Evolutionary conservation across 202 grass and related monocot genomes (phyloP).

Genomic region (Bolboschoenoplectus hybrid): DNA sequence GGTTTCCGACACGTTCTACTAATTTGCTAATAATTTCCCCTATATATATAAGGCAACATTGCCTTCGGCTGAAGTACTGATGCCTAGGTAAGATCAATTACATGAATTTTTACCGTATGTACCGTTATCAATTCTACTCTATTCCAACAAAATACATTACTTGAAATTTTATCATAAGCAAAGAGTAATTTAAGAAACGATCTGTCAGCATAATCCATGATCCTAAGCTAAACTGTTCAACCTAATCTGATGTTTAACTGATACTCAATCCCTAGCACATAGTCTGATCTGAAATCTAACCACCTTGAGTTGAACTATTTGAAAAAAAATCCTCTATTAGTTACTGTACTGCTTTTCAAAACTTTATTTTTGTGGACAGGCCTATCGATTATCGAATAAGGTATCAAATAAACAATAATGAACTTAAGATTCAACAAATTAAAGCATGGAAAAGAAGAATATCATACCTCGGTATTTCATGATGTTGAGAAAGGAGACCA

Average conservation of each 20-base stretch:
- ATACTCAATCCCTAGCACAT: not conserved
- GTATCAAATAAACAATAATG: not conserved
- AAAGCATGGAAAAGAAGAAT: slow-evolving; percentile 27
- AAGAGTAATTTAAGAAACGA: not conserved
- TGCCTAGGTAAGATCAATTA: not conserved
- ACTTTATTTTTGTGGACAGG: no score
- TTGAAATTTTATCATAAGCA: not conserved
- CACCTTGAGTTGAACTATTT: not conserved
- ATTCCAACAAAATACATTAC: not conserved
- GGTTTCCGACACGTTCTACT: not conserved
- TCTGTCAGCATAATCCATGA: not conserved
- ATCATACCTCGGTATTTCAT: slow-evolving; percentile 60
- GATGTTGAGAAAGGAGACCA: slow-evolving; percentile 84
- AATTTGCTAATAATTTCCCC: not conserved
- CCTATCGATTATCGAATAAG: no score
- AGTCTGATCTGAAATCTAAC: not conserved
- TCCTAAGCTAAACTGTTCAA: not conserved
- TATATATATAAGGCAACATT: not conserved
- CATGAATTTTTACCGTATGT: not conserved
- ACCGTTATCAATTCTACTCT: not conserved
- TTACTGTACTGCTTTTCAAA: no score
- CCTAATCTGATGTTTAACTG: not conserved
- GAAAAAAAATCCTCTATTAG: no score
- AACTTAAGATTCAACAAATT: not conserved
- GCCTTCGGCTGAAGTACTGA: not conserved